phyloP scores from a whole-genome alignment of 78 protist genomes.

The Diacronema lutheri region DNA sequence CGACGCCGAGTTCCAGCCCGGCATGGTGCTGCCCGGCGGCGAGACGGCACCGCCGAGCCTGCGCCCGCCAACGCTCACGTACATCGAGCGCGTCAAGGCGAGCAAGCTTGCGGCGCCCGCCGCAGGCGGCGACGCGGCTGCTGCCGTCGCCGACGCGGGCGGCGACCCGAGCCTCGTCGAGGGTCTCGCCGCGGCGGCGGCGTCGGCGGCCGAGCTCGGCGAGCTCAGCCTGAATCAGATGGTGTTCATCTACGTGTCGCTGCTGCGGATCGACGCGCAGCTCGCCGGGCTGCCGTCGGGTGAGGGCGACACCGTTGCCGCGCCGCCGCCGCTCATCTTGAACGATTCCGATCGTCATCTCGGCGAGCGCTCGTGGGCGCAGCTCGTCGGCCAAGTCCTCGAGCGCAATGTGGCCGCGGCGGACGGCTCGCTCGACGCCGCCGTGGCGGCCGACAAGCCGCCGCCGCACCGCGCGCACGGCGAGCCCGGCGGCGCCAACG shows the following conservation, averaged over 20 bases:
- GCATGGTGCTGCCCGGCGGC: not conserved
- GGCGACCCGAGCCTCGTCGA: not conserved
- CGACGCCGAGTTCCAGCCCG: too few relatives aligned
- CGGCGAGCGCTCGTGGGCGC: not conserved
- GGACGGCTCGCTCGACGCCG: too few relatives aligned
- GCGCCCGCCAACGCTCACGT: too few relatives aligned
- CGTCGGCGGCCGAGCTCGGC: not conserved
- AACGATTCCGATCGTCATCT: not conserved
- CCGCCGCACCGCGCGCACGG: too few relatives aligned
- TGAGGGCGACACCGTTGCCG: not conserved
- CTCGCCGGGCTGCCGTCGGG: not conserved
- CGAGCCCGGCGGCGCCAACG: too few relatives aligned
- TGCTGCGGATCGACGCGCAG: not conserved
- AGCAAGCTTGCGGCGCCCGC: too few relatives aligned
- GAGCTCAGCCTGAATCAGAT: not conserved
- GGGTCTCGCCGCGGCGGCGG: not conserved
- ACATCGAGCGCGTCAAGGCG: too few relatives aligned
- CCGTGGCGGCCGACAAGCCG: too few relatives aligned
- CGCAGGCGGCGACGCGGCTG: not conserved
- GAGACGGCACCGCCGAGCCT: not conserved
- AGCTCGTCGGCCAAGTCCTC: not conserved
- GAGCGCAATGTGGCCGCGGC: too few relatives aligned
- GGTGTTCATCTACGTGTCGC: not conserved
- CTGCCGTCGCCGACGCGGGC: not conserved
- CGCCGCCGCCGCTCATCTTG: not conserved